Conservation (phyloP, 2,329 filamentous ascomycete genomes). For the Sporothrix luriei region DNA sequence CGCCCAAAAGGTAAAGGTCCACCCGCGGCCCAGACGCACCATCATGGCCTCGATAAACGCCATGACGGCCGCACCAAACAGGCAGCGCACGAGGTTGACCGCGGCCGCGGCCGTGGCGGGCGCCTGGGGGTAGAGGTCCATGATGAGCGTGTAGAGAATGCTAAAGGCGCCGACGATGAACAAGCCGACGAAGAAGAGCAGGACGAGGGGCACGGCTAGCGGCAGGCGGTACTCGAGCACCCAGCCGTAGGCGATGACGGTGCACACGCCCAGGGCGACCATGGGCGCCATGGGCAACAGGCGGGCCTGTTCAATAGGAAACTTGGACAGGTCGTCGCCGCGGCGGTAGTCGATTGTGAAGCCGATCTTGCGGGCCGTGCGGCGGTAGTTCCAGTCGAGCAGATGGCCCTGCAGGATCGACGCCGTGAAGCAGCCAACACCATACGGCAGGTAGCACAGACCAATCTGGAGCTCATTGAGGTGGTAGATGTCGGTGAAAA, state of each 20-base stretch:
- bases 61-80: slow-evolving; percentile 61
- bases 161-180: slow-evolving; percentile 64
- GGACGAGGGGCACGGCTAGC: slow-evolving; percentile 58
- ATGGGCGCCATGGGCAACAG: slow-evolving; percentile 59
- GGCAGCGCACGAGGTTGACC: slow-evolving; percentile 65
- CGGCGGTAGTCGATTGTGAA: slow-evolving; percentile 63
- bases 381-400: slow-evolving; percentile 69
- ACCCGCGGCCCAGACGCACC: slow-evolving; percentile 58
- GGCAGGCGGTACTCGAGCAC: slow-evolving; percentile 47
- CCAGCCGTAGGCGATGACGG: slow-evolving; percentile 60
- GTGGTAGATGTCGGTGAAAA: slow-evolving; percentile 55
- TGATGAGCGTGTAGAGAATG: slow-evolving; percentile 63
- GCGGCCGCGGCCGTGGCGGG: slow-evolving; percentile 66
- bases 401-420: slow-evolving; percentile 60
- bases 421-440: slow-evolving; percentile 53
- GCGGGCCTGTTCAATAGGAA: slow-evolving; percentile 59
- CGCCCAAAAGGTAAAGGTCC: slow-evolving; percentile 63
- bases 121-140: slow-evolving; percentile 63
- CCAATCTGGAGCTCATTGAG: slow-evolving; percentile 56
- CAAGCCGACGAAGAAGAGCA: slow-evolving; percentile 61
- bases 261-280: slow-evolving; percentile 56
- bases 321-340: slow-evolving; percentile 54
- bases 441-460: slow-evolving; percentile 59
- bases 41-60: slow-evolving; percentile 64
- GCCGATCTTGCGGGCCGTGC: slow-evolving; percentile 63